Evolutionary conservation across 495 filamentous ascomycete species (phyloP).

Genomic region (Podospora australis): DNA sequence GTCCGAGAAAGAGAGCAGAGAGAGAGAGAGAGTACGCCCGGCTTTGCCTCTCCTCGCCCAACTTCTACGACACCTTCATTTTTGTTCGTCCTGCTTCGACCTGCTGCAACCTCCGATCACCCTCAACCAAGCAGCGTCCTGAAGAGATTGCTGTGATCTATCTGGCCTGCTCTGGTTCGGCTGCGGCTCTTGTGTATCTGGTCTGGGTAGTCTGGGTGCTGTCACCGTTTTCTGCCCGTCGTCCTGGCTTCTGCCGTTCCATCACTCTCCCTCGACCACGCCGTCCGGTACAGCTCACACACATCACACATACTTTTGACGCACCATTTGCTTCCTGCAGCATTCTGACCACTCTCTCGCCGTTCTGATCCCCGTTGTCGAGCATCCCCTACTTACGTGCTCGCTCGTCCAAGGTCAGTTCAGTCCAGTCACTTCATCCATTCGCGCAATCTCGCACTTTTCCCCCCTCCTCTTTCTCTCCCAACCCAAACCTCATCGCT

Average conservation of each 20-base stretch:
- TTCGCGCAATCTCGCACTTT: slow-evolving; percentile 9
- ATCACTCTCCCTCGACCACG: slow-evolving; percentile 13
- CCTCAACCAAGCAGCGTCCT: slow-evolving; percentile 28
- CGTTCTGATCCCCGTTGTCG: slow-evolving; percentile 28
- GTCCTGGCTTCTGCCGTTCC: slow-evolving; percentile 10
- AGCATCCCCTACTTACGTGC: slow-evolving; percentile 8
- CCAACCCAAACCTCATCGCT: slow-evolving; percentile 27
- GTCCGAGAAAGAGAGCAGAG: slow-evolving; percentile 13
- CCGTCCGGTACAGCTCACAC: slow-evolving; percentile 21
- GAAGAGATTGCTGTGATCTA: slow-evolving; percentile 6
- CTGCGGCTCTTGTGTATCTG: slow-evolving; percentile 8
- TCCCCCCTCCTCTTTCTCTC: slow-evolving; percentile 10
- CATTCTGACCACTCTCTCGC: slow-evolving; percentile 22
- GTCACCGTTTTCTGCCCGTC: slow-evolving; percentile 11
- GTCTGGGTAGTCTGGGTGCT: no score
- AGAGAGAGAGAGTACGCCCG: no score
- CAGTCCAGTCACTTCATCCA: slow-evolving; percentile 5
- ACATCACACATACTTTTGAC: slow-evolving; percentile 5
- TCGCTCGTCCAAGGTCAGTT: slow-evolving; percentile 11
- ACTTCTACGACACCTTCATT: slow-evolving; percentile 13
- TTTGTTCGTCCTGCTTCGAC: slow-evolving; percentile 11
- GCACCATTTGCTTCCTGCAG: slow-evolving; percentile 5
- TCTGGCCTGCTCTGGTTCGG: slow-evolving; percentile 1
- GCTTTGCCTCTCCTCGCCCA: slow-evolving; percentile 19
- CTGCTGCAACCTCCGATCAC: slow-evolving; percentile 12